Conservation (phyloP, 306 rosid genomes). For the Trichosanthes truncata region DNA sequence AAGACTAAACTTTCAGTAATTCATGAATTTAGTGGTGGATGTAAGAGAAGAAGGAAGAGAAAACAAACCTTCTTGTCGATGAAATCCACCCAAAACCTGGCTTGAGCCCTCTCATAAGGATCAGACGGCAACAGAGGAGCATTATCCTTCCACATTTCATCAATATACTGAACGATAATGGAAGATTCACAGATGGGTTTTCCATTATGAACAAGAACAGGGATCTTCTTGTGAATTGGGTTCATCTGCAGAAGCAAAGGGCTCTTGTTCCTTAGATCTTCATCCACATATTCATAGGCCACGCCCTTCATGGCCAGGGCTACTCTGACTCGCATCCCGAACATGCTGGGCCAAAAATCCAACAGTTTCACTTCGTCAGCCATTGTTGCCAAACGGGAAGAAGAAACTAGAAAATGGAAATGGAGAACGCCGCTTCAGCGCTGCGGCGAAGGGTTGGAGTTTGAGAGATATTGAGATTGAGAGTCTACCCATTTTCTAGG, state of each 20-base stretch:
- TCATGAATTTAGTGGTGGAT: too few species aligned
- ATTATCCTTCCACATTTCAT: slow-evolving; percentile 23
- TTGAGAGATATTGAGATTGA: too few species aligned
- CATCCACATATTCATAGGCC: slow-evolving; percentile 20
- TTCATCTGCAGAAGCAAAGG: slow-evolving; percentile 35
- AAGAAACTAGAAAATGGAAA: not conserved
- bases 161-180: slow-evolving; percentile 25
- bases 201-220: slow-evolving; percentile 44
- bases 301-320: slow-evolving; percentile 28
- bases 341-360: slow-evolving; percentile 24
- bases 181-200: slow-evolving; percentile 35
- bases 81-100: slow-evolving; percentile 30
- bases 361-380: slow-evolving; percentile 18
- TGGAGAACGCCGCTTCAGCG: too few species aligned
- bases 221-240: slow-evolving; percentile 40
- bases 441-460: too few species aligned
- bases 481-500: too few species aligned
- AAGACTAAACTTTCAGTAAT: too few species aligned
- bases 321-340: slow-evolving; percentile 20
- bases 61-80: slow-evolving; percentile 22
- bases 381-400: not conserved
- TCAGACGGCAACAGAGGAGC: slow-evolving; percentile 24
- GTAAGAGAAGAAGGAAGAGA: not conserved
- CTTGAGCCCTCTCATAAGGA: slow-evolving; percentile 29
- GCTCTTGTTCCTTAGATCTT: slow-evolving; percentile 29